Conservation (phyloP, 768 basidiomycete species). For the Mycena chlorophos region DNA sequence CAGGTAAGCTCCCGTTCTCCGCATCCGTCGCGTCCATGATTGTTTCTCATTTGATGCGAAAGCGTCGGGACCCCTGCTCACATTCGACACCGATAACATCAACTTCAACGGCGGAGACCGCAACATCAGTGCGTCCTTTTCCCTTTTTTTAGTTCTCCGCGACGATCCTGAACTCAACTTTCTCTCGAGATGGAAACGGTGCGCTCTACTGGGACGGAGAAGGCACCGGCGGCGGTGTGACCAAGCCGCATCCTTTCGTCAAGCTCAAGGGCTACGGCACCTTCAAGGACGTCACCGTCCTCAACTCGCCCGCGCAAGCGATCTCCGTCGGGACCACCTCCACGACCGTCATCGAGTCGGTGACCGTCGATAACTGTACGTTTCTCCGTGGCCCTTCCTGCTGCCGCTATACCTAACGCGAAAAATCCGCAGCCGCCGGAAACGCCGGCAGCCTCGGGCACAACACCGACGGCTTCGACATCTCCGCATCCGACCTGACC, state of each 20-base stretch:
- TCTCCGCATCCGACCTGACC: conserved; percentile 17
- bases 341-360: conserved; percentile 5
- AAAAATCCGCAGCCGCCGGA: conserved; percentile 11
- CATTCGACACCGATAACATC: conserved; percentile 15
- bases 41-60: not conserved
- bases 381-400: not conserved
- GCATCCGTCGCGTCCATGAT: not conserved
- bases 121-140: conserved; percentile 14
- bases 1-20: not conserved
- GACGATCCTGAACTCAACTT: not conserved
- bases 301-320: conserved; percentile 20
- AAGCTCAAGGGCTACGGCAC: conserved; percentile 23
- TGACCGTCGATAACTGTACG: conserved; percentile 21
- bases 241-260: conserved; percentile 23
- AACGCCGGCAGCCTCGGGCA: conserved; percentile 18
- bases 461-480: conserved; percentile 26
- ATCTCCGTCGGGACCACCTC: conserved; percentile 19
- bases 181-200: conserved; percentile 13
- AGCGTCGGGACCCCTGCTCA: conserved; percentile 20
- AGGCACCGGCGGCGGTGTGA: conserved; percentile 21
- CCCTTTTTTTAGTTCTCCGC: not conserved
- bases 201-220: conserved; percentile 22
- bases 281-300: conserved; percentile 18
- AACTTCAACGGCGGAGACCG: conserved; percentile 17
- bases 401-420: not conserved